Evolutionary conservation across 2,329 filamentous ascomycete species (phyloP).

Genomic region (Dryadomyces quercivorus): DNA sequence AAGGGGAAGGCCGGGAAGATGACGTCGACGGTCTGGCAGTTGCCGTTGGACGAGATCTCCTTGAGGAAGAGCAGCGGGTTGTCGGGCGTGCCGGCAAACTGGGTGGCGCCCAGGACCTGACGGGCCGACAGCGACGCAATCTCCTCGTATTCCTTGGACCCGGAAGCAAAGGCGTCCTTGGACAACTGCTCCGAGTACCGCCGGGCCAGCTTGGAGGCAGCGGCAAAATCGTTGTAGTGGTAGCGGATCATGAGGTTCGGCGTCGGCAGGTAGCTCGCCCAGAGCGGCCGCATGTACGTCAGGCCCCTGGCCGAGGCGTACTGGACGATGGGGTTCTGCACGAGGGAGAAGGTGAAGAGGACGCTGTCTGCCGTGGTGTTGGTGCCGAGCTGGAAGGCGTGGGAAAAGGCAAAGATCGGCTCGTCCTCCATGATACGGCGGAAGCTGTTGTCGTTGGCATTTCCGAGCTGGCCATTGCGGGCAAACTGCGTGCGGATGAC

Average conservation of each 20-base stretch:
- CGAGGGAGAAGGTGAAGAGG: slow-evolving; percentile 63
- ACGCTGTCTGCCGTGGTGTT: slow-evolving; percentile 34
- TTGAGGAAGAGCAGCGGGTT: slow-evolving; percentile 66
- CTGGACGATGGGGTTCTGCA: slow-evolving; percentile 67
- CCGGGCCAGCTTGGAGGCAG: slow-evolving; percentile 47
- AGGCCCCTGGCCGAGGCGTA: slow-evolving; percentile 65
- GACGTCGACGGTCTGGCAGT: slow-evolving; percentile 74
- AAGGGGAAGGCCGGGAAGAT: slow-evolving; percentile 78
- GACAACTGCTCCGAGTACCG: slow-evolving; percentile 63
- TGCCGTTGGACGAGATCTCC: slow-evolving; percentile 74
- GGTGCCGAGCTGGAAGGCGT: slow-evolving; percentile 38
- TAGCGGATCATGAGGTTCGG: slow-evolving; percentile 52
- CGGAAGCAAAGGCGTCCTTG: slow-evolving; percentile 59
- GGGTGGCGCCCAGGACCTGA: slow-evolving; percentile 66
- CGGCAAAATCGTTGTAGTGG: slow-evolving; percentile 61
- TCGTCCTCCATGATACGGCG: slow-evolving; percentile 64
- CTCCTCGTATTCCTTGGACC: slow-evolving; percentile 62
- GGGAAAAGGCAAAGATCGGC: slow-evolving; percentile 69
- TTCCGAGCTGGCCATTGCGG: slow-evolving; percentile 50
- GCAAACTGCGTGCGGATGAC: slow-evolving; percentile 58
- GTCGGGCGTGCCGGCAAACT: slow-evolving; percentile 59
- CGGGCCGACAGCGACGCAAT: slow-evolving; percentile 68
- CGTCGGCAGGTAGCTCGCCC: slow-evolving; percentile 60
- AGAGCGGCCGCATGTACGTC: slow-evolving; percentile 66
- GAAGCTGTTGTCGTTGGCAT: slow-evolving; percentile 37